These are phyloP conservation scores for Taphrina communis DNA, from an alignment of 1,139 yeast genomes.

Conservation along the genomic window DNA sequence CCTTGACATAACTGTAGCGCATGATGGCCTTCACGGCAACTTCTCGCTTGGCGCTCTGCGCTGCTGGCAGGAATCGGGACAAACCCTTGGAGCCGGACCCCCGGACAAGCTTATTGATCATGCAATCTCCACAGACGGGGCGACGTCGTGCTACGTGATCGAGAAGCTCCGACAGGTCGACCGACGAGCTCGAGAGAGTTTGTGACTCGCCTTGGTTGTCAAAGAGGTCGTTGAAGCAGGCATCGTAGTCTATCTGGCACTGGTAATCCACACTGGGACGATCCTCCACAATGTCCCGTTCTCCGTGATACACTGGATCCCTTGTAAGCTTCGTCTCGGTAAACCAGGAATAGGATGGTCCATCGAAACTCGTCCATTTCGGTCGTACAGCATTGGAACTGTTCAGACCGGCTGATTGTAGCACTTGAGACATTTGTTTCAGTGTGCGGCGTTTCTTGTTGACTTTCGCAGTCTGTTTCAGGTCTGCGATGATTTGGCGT, in stretches of 20 bases:
- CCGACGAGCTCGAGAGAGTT: too few relatives aligned
- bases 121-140: not conserved
- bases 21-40: not conserved
- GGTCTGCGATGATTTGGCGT: not conserved
- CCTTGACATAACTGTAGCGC: not conserved
- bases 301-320: too few relatives aligned
- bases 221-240: too few relatives aligned
- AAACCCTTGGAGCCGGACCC: not conserved
- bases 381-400: not conserved
- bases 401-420: not conserved
- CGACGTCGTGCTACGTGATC: not conserved
- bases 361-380: constrained; percentile 7
- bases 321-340: too few relatives aligned
- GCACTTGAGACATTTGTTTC: not conserved
- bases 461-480: not conserved
- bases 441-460: not conserved
- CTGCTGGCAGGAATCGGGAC: not conserved
- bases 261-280: too few relatives aligned
- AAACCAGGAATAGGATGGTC: not conserved
- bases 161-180: not conserved
- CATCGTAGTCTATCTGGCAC: too few relatives aligned
- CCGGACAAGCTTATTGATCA: not conserved
- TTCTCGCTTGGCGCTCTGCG: not conserved
- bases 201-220: too few relatives aligned
- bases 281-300: too few relatives aligned